These are phyloP conservation scores for Trematosphaeria pertusa DNA, from an alignment of 2,329 filamentous ascomycete genomes.

Conservation along the genomic window DNA sequence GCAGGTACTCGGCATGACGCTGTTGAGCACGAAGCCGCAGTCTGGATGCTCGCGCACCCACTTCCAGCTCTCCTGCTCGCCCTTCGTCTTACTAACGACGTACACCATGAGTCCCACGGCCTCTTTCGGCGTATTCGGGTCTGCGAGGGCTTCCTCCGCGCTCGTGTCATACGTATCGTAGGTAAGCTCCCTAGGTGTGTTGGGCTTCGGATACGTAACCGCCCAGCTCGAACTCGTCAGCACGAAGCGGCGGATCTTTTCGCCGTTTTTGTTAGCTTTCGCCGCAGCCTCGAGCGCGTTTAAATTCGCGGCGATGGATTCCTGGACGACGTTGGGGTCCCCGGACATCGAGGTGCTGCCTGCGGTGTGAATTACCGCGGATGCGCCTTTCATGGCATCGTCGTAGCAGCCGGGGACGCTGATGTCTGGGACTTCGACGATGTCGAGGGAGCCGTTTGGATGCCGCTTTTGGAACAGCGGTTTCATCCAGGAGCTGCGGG, in stretches of 20 bases:
- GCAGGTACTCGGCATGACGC: slow-evolving; percentile 16
- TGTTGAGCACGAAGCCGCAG: slow-evolving; percentile 18
- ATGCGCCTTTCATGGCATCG: slow-evolving; percentile 45
- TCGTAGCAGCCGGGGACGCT: slow-evolving; percentile 47
- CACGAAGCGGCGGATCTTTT: slow-evolving; percentile 49
- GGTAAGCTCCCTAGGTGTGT: slow-evolving; percentile 39
- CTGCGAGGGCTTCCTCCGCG: slow-evolving; percentile 38
- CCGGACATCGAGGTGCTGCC: slow-evolving; percentile 42
- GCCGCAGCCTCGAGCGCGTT: slow-evolving; percentile 49
- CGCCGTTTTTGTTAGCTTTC: slow-evolving; percentile 32
- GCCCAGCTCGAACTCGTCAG: slow-evolving; percentile 50
- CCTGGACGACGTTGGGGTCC: slow-evolving; percentile 50
- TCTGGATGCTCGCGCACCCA: slow-evolving; percentile 11
- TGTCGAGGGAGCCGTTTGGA: slow-evolving; percentile 41
- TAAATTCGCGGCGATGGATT: slow-evolving; percentile 40
- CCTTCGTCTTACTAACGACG: slow-evolving; percentile 62
- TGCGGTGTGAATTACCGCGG: slow-evolving; percentile 53
- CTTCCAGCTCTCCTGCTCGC: slow-evolving; percentile 19
- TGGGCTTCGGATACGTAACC: slow-evolving; percentile 37
- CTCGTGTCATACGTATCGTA: slow-evolving; percentile 41
- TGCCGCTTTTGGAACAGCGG: slow-evolving; percentile 11
- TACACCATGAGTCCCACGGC: slow-evolving; percentile 37
- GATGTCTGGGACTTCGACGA: slow-evolving; percentile 51
- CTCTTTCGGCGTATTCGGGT: slow-evolving; percentile 20
- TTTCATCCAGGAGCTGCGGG: slow-evolving; percentile 42